Percentiles rank a stretch among this genome's conserved stretches.
Evolutionary conservation across 345 rosid genomes (phyloP).

Genomic region (Eutrema japonicum): DNA sequence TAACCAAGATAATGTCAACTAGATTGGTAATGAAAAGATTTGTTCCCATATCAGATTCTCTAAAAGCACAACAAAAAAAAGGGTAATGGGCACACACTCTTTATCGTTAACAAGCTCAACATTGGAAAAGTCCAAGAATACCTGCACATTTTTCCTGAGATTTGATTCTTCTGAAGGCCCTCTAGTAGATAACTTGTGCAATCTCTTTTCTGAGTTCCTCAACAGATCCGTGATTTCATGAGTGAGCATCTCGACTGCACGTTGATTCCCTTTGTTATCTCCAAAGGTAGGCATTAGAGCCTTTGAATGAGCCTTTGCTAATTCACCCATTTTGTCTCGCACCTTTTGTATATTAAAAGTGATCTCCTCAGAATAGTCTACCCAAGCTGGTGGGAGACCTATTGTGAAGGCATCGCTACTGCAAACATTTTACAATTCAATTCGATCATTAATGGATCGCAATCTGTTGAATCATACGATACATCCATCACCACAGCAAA

Average conservation of each 20-base stretch:
- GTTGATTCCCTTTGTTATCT: constrained; percentile 80
- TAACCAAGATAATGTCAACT: not conserved
- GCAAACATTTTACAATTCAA: constrained; percentile 41
- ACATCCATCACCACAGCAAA: not conserved
- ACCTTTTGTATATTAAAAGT: constrained; percentile 69
- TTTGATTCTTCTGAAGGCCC: constrained; percentile 84
- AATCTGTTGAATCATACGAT: too few relatives aligned
- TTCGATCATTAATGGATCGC: not conserved
- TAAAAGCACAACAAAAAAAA: constrained; percentile 9
- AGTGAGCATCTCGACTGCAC: constrained; percentile 69
- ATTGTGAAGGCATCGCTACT: constrained; percentile 71
- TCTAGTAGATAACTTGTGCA: constrained; percentile 60
- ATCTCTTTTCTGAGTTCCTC: constrained; percentile 73
- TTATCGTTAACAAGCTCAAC: not conserved
- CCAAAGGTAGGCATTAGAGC: constrained; percentile 94
- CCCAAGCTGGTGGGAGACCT: constrained; percentile 93
- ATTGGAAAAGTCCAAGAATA: constrained; percentile 34
- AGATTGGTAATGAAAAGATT: not conserved
- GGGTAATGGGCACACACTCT: not conserved
- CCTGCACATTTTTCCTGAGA: constrained; percentile 91
- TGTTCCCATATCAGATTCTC: not conserved
- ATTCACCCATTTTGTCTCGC: constrained; percentile 65
- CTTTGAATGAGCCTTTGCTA: constrained; percentile 83
- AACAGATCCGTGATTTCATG: constrained; percentile 69
- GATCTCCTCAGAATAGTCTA: constrained; percentile 82